Evolutionary conservation across 345 rosid genomes (phyloP).

Genomic region (Rhizophora apiculata): DNA sequence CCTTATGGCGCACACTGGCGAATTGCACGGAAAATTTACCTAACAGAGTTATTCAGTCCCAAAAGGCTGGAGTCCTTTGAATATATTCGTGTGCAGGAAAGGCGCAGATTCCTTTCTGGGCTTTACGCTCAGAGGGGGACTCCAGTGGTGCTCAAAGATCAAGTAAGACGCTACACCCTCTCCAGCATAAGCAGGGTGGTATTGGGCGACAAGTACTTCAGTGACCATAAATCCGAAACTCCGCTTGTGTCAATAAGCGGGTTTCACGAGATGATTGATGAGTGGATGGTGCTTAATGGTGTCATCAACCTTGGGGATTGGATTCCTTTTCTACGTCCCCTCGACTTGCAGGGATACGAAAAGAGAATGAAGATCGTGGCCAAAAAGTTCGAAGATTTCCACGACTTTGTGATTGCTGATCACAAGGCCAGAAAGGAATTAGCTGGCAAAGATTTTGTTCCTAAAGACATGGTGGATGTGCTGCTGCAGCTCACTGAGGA

Average conservation of each 20-base stretch:
- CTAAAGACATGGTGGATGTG: slow-evolving; percentile 32
- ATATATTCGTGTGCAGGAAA: slow-evolving; percentile 29
- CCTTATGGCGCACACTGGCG: slow-evolving; percentile 39
- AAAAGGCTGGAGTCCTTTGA: slow-evolving; percentile 26
- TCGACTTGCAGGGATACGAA: slow-evolving; percentile 11
- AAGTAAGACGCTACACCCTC: not conserved
- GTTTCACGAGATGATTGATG: slow-evolving; percentile 12
- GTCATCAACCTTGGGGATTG: slow-evolving; percentile 11
- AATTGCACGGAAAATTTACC: slow-evolving; percentile 28
- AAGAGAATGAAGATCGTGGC: slow-evolving; percentile 16
- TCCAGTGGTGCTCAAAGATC: not conserved
- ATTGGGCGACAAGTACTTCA: not conserved
- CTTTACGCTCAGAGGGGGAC: not conserved
- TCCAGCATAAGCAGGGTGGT: not conserved
- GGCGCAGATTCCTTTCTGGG: slow-evolving; percentile 5
- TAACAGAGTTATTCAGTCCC: slow-evolving; percentile 23
- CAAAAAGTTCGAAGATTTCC: slow-evolving; percentile 10
- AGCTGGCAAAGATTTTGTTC: slow-evolving; percentile 10
- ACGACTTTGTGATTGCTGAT: not conserved
- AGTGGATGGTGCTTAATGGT: slow-evolving; percentile 4
- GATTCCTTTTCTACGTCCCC: slow-evolving; percentile 6
- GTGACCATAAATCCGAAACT: not conserved
- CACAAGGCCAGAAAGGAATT: not conserved
- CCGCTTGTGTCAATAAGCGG: not conserved
- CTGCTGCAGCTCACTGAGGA: slow-evolving; percentile 33